A percentile compares a stretch with the other conserved stretches of the same genome.
Evolutionary conservation across 352 stramenopile species (phyloP).

Genomic region (Phytophthora megakarya): DNA sequence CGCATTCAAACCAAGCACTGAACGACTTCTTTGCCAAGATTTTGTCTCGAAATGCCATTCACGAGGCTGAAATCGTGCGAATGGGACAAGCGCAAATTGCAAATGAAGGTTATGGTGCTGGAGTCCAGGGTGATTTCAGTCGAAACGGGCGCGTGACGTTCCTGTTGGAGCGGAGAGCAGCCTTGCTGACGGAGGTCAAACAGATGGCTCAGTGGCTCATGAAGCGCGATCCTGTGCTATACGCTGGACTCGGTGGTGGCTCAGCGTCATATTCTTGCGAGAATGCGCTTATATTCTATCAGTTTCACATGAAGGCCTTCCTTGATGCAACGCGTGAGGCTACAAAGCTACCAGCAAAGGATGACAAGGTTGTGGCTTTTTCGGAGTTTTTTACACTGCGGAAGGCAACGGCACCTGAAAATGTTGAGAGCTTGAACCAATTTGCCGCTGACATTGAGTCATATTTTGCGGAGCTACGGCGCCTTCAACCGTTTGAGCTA

Average conservation of each 20-base stretch:
- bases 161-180: constrained; percentile 60
- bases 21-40: constrained; percentile 97
- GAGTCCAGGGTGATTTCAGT: constrained; percentile 91
- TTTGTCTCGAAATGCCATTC: constrained; percentile 75
- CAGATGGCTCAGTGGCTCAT: constrained; percentile 91
- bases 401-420: constrained; percentile 31
- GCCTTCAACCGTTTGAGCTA: constrained; percentile 95
- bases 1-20: constrained; percentile 94
- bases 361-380: constrained; percentile 30
- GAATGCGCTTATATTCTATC: constrained; percentile 95
- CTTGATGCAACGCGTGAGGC: constrained; percentile 53
- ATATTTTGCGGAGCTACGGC: constrained; percentile 93
- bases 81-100: constrained; percentile 63
- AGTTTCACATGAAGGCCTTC: constrained; percentile 86
- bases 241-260: constrained; percentile 56
- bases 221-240: constrained; percentile 34
- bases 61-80: constrained; percentile 89
- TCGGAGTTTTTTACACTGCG: constrained; percentile 49
- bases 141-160: constrained; percentile 92
- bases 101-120: constrained; percentile 1
- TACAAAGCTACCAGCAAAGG: constrained; percentile 17
- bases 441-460: constrained; percentile 77
- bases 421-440: constrained; percentile 31
- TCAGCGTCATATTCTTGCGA: constrained; percentile 95
- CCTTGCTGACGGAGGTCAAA: constrained; percentile 93